phyloP scores from a whole-genome alignment of 768 basidiomycete genomes.

The Boletus insuetus region DNA sequence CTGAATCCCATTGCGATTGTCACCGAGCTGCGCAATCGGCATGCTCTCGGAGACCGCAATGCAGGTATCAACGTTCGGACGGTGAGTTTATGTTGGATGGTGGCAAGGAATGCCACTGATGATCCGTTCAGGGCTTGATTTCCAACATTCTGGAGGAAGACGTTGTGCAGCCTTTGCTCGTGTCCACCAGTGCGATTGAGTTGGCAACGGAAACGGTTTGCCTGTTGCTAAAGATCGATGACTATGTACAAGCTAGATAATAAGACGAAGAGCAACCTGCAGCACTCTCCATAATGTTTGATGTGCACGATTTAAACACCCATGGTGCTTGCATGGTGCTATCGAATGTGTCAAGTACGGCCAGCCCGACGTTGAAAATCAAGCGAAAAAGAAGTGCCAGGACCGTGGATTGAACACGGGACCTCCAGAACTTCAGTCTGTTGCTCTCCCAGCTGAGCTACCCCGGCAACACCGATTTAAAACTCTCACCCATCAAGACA shows the following conservation, averaged over 20 bases:
- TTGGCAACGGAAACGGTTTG: constrained; percentile 98
- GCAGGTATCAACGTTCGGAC: constrained; percentile 99
- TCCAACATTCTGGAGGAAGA: constrained; percentile 98
- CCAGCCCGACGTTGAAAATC: neutral
- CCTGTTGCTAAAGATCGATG: constrained; percentile 92
- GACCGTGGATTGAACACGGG: constrained; percentile 79
- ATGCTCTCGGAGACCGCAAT: constrained; percentile 90
- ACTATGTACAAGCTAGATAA: constrained; percentile 80
- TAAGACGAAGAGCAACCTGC: neutral
- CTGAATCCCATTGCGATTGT: constrained; percentile 98
- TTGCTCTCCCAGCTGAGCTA: constrained; percentile 78
- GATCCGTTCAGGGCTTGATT: constrained; percentile 71
- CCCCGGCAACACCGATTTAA: constrained; percentile 37
- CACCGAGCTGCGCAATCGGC: constrained; percentile 94
- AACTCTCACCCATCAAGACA: neutral
- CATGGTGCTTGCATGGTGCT: too few relatives aligned
- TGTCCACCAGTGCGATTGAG: constrained; percentile 94
- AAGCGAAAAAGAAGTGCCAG: constrained; percentile 46
- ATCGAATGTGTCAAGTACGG: neutral
- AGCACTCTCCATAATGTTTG: neutral
- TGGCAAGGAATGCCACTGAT: constrained; percentile 3
- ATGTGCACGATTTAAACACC: neutral
- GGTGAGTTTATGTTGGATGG: constrained; percentile 42
- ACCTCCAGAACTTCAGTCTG: constrained; percentile 78
- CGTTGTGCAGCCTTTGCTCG: constrained; percentile 92